phyloP scores from a whole-genome alignment of 805 yeast species.

The Allodekkera sacchari region DNA sequence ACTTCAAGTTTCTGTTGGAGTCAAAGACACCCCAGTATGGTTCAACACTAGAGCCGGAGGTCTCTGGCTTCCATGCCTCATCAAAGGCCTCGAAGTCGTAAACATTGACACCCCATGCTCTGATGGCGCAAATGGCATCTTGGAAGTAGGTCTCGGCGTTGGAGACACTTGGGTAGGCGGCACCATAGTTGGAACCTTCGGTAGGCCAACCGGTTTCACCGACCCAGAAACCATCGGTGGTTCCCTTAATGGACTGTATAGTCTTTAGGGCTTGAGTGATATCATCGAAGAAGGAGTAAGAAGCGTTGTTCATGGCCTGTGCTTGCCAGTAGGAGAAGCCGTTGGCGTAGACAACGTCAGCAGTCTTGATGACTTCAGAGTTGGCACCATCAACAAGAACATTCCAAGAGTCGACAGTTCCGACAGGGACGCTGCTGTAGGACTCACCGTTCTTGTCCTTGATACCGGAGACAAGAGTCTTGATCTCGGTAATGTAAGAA shows the following conservation, averaged over 20 bases:
- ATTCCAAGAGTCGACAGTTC: constrained; percentile 96
- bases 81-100: constrained; percentile 92
- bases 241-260: constrained; percentile 80
- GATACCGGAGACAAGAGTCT: constrained; percentile 49
- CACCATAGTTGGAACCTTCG: constrained; percentile 64
- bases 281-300: constrained; percentile 91
- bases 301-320: constrained; percentile 72
- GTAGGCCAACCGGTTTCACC: constrained; percentile 99
- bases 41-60: constrained; percentile 84
- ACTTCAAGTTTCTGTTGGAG: constrained; percentile 36
- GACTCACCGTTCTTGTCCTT: constrained; percentile 76
- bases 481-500: constrained; percentile 52
- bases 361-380: constrained; percentile 61
- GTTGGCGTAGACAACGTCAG: constrained; percentile 85
- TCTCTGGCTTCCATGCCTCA: constrained; percentile 92
- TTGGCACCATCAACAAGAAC: constrained; percentile 73
- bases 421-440: constrained; percentile 66
- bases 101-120: constrained; percentile 94
- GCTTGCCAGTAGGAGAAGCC: constrained; percentile 99
- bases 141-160: constrained; percentile 82
- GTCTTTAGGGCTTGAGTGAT: constrained; percentile 94
- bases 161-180: constrained; percentile 55
- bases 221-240: constrained; percentile 85
- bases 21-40: constrained; percentile 92
- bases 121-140: constrained; percentile 83